These are phyloP conservation scores for Pseudogymnoascus sp. DNA, from an alignment of 2,329 filamentous ascomycete species.

Conservation along the genomic window DNA sequence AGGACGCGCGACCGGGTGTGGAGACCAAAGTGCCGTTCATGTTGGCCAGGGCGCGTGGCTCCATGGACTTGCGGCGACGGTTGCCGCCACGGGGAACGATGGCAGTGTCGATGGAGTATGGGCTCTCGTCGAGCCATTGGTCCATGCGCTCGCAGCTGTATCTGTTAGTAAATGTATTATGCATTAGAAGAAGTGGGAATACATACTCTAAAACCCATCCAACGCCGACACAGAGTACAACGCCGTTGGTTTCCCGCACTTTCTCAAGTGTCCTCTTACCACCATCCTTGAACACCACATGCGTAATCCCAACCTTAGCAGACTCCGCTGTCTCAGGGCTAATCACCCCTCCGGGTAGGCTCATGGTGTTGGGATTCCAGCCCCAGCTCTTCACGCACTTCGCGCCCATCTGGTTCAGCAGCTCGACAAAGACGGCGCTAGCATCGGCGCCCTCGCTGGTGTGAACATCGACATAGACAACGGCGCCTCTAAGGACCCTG, in stretches of 20 bases:
- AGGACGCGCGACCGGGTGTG: constrained; percentile 22
- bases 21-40: constrained; percentile 55
- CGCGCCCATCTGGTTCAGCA: constrained; percentile 75
- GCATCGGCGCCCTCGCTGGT: constrained; percentile 75
- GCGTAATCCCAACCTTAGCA: constrained; percentile 65
- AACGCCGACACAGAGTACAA: constrained; percentile 79
- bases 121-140: constrained; percentile 64
- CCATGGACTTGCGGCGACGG: constrained; percentile 73
- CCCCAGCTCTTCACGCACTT: constrained; percentile 68
- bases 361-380: constrained; percentile 49
- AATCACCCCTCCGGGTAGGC: background rate
- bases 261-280: constrained; percentile 74
- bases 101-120: constrained; percentile 61
- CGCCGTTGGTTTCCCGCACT: constrained; percentile 60
- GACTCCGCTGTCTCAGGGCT: constrained; percentile 21
- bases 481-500: constrained; percentile 56
- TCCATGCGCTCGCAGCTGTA: constrained; percentile 66
- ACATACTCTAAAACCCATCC: constrained; percentile 84
- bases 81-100: constrained; percentile 61
- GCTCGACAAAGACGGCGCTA: constrained; percentile 70
- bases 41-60: constrained; percentile 62
- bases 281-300: constrained; percentile 86
- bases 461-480: constrained; percentile 77
- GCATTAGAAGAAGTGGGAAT: background rate
- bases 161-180: constrained; percentile 26